These are phyloP conservation scores for Vigna hirtella DNA, from an alignment of 306 rosid species.

Conservation along the genomic window DNA sequence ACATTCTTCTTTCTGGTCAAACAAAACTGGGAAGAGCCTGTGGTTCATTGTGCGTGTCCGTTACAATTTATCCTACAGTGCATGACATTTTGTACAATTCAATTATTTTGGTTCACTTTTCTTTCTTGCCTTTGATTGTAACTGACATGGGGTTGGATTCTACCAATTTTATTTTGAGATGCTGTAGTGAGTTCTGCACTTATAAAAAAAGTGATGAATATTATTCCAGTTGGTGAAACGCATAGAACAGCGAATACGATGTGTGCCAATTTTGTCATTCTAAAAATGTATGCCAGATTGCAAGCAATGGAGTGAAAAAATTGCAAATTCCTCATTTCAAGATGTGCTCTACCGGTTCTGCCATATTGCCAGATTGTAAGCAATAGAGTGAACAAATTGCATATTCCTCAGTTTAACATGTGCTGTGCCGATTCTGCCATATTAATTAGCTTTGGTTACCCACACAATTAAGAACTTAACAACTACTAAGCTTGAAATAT, in stretches of 20 bases:
- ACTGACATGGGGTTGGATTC: background rate
- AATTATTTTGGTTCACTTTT: background rate
- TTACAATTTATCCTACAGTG: background rate
- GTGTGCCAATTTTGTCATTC: background rate
- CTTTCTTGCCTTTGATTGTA: background rate
- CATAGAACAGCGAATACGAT: background rate
- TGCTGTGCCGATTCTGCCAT: background rate
- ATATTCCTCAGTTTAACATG: background rate
- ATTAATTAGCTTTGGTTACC: background rate
- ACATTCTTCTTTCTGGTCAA: background rate
- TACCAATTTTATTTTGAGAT: background rate
- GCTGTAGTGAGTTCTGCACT: background rate
- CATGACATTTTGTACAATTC: background rate
- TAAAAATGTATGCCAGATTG: background rate
- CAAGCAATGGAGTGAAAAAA: constrained; percentile 2
- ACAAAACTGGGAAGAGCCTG: background rate
- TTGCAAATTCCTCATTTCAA: background rate
- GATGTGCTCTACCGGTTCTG: background rate
- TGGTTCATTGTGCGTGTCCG: background rate
- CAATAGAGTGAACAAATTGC: background rate
- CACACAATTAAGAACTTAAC: background rate
- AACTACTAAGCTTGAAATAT: background rate
- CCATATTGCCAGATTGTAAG: background rate
- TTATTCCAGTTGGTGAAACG: background rate
- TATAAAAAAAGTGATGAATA: background rate